Conservation (phyloP, 805 yeast genomes). For the Candida sphagnicola region DNA sequence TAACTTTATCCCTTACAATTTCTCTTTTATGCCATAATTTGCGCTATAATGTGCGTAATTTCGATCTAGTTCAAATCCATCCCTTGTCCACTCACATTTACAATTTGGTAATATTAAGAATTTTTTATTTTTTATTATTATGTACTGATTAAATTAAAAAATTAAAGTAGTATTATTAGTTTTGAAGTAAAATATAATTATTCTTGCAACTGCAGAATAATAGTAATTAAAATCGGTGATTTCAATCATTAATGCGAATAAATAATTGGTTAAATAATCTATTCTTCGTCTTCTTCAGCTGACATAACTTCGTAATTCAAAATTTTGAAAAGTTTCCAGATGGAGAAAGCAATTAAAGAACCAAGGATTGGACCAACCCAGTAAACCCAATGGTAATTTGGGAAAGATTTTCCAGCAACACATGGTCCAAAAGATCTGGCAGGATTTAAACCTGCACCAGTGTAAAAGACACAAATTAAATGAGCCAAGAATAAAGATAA, state of each 20-base stretch:
- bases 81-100: too few relatives aligned
- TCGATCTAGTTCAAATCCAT: too few relatives aligned
- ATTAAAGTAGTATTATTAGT: too few relatives aligned
- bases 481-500: conserved; percentile 78
- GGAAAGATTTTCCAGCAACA: conserved; percentile 69
- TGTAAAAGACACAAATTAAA: conserved; percentile 73
- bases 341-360: conserved; percentile 56
- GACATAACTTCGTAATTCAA: conserved; percentile 60
- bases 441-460: conserved; percentile 92
- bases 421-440: conserved; percentile 87
- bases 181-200: neutral
- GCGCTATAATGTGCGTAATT: too few relatives aligned
- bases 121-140: too few relatives aligned
- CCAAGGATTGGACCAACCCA: conserved; percentile 88
- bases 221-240: neutral
- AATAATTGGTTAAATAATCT: neutral
- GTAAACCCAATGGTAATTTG: conserved; percentile 85
- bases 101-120: too few relatives aligned
- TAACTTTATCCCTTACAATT: too few relatives aligned
- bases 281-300: neutral
- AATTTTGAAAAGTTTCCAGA: conserved; percentile 64
- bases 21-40: too few relatives aligned
- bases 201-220: neutral
- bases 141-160: too few relatives aligned
- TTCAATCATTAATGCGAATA: neutral